phyloP scores from a whole-genome alignment of 768 basidiomycete genomes.

The Kwoniella dejecticola region DNA sequence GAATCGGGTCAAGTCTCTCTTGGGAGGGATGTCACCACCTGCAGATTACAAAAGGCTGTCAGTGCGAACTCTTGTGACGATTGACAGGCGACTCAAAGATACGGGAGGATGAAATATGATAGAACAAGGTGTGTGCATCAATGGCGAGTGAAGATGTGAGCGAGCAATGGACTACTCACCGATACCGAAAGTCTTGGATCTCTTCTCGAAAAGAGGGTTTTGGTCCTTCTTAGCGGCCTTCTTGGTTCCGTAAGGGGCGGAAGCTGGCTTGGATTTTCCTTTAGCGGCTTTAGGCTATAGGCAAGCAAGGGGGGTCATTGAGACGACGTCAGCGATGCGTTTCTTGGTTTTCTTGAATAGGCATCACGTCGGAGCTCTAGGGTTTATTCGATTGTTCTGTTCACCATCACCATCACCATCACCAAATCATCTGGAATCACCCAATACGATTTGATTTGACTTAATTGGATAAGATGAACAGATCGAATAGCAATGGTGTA shows the following conservation, averaged over 20 bases:
- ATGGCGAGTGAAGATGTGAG: too few species aligned
- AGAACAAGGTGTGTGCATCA: too few species aligned
- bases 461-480: neutral
- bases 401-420: too few species aligned
- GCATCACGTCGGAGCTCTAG: slow-evolving; percentile 54
- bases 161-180: slow-evolving; percentile 63
- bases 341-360: slow-evolving; percentile 21
- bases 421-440: slow-evolving; percentile 35
- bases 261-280: slow-evolving; percentile 56
- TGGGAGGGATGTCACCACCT: slow-evolving; percentile 93
- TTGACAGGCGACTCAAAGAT: too few species aligned
- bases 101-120: too few species aligned
- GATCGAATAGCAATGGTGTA: neutral
- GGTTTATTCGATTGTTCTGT: slow-evolving; percentile 1
- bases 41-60: too few species aligned
- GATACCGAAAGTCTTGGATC: slow-evolving; percentile 90
- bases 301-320: slow-evolving; percentile 52
- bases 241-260: slow-evolving; percentile 62
- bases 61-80: too few species aligned
- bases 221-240: slow-evolving; percentile 70
- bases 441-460: slow-evolving; percentile 15
- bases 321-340: slow-evolving; percentile 52
- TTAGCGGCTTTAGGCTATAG: slow-evolving; percentile 56
- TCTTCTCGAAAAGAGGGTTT: slow-evolving; percentile 94
- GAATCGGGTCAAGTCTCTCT: slow-evolving; percentile 89